Base-by-base conservation (phyloP, 345 rosid genomes). In the Microthlaspi erraticum region DNA sequence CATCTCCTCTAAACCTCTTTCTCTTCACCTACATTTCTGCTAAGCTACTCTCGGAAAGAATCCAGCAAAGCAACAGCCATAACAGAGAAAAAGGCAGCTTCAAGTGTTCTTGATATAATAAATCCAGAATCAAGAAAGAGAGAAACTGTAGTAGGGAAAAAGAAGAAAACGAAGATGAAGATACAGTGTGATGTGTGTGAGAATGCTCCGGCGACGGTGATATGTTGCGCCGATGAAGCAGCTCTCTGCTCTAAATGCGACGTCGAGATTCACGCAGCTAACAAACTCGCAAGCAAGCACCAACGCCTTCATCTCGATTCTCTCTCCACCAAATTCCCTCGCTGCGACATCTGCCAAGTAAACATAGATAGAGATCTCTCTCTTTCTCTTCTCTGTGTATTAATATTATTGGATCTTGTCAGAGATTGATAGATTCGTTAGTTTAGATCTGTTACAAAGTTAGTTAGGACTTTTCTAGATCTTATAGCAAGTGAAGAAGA, bases 131-230 rank as follows among this genome's bases (percentile, higher is more conserved):
- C 69, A 64, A 49, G 69, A 64, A n/a, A 14, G 10, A 29, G 5
- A 12, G 57, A 52, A 23, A 43, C 12, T n/a, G n/a, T 61, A 2
- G 2, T 43, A 29, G 7, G 13, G 37, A 42, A 32, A 38, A 13
- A 44, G 1, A 3, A 32, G 29, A 26, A 26, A 26, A 26, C 29
- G 29, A 52, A 64, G 70, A 93, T 93, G 98, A 93, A 91, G 83
- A 87, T 93, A 54, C 98, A 93, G 83, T 93, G 98, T 80, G 98
- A 93, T 79, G 97, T 89, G 12, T 93, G 98, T 79, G 98, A 93
- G 84, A 91, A 64, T 76, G 96, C 96, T 69, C 92, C 90, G 6
- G 98, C 98, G 2, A 86, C 96, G 5, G 85, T 93, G 74, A 93
- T 93, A n/a, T 93, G 98, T 62, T 93, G 98, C 16, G 98, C 97